phyloP scores from a whole-genome alignment of 2,329 filamentous ascomycete species.

The Ophiosphaerella korrae region DNA sequence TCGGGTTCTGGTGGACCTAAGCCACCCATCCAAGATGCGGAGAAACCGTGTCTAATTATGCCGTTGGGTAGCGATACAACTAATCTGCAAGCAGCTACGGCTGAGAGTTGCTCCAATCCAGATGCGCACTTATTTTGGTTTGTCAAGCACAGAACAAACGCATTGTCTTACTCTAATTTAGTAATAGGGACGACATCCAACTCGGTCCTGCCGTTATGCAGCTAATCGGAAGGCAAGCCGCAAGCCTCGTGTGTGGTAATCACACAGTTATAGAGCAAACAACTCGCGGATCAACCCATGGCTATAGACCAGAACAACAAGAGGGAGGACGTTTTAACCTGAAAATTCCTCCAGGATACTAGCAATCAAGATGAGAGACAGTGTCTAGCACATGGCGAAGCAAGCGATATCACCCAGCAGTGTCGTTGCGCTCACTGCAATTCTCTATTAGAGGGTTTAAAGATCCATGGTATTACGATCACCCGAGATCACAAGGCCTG shows the following conservation, averaged over 20 bases:
- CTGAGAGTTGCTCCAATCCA: constrained; percentile 39
- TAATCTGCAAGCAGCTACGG: constrained; percentile 33
- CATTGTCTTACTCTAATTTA: constrained; percentile 40
- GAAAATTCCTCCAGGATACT: constrained; percentile 43
- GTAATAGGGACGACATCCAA: constrained; percentile 42
- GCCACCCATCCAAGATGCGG: constrained; percentile 41
- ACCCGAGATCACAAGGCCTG: constrained; percentile 22
- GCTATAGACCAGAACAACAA: constrained; percentile 18
- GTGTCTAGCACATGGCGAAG: constrained; percentile 24
- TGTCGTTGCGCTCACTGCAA: constrained; percentile 8
- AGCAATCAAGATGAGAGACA: constrained; percentile 18
- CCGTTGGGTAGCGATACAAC: constrained; percentile 12
- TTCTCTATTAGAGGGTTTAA: constrained; percentile 3
- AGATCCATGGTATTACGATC: constrained; percentile 14
- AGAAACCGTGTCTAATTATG: constrained; percentile 38
- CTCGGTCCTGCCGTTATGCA: constrained; percentile 41
- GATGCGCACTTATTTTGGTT: constrained; percentile 44
- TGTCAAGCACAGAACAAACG: constrained; percentile 29
- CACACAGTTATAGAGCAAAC: constrained; percentile 35
- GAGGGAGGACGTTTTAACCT: constrained; percentile 28
- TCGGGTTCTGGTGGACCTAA: constrained; percentile 36
- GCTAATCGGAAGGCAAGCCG: constrained; percentile 45
- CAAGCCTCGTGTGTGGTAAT: constrained; percentile 38
- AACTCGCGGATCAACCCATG: constrained; percentile 15
- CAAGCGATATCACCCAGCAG: not conserved